Conservation (phyloP, 169 alveolate species). For the Theileria orientalis region DNA sequence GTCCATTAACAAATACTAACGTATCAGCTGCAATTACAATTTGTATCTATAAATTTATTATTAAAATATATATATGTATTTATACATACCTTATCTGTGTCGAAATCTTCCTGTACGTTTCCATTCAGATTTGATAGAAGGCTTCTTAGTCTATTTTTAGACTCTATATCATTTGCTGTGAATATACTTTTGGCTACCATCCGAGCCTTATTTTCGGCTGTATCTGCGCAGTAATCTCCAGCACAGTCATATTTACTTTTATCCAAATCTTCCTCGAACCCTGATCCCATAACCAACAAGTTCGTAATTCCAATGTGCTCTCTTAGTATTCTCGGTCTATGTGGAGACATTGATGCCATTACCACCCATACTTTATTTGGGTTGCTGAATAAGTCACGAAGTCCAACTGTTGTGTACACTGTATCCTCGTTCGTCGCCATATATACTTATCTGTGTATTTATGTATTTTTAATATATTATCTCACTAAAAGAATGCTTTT, state of each 20-base stretch:
- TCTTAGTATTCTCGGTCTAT: slow-evolving; percentile 29
- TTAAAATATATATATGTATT: not conserved
- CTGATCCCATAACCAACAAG: slow-evolving; percentile 49
- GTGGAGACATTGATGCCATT: slow-evolving; percentile 40
- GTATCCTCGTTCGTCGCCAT: too few relatives aligned
- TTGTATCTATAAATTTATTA: slow-evolving; percentile 18
- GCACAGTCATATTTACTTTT: slow-evolving; percentile 50
- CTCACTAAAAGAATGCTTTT: slow-evolving; percentile 14
- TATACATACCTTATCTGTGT: slow-evolving; percentile 33
- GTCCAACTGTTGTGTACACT: slow-evolving; percentile 17
- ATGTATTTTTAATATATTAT: not conserved
- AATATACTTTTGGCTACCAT: slow-evolving; percentile 66
- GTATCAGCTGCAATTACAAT: slow-evolving; percentile 71
- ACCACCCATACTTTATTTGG: slow-evolving; percentile 57
- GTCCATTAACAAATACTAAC: slow-evolving; percentile 51
- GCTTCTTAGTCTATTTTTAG: not conserved
- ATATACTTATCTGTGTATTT: too few relatives aligned
- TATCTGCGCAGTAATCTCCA: slow-evolving; percentile 69
- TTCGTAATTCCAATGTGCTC: slow-evolving; percentile 31
- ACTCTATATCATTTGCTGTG: slow-evolving; percentile 39
- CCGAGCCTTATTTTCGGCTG: slow-evolving; percentile 72
- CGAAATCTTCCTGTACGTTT: slow-evolving; percentile 13
- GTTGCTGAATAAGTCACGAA: slow-evolving; percentile 42
- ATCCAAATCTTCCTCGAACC: slow-evolving; percentile 72
- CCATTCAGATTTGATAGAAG: slow-evolving; percentile 26